These are phyloP conservation scores for Dipodascopsis tothii DNA, from an alignment of 805 yeast genomes.

Conservation along the genomic window DNA sequence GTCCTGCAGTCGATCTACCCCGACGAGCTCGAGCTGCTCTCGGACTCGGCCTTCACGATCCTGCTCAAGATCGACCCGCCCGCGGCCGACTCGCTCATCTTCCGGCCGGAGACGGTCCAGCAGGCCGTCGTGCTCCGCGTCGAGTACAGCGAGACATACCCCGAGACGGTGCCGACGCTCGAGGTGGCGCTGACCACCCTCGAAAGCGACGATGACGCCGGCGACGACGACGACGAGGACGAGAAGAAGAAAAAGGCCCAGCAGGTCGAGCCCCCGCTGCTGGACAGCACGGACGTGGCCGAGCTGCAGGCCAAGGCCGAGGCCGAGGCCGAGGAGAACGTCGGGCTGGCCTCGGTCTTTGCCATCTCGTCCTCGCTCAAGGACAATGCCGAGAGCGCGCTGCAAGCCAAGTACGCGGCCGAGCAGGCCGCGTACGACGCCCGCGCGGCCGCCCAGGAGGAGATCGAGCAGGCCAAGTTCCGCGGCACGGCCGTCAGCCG, in stretches of 20 bases:
- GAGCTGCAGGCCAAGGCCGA: slow-evolving; percentile 23
- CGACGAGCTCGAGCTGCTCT: slow-evolving; percentile 57
- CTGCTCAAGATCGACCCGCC: slow-evolving; percentile 60
- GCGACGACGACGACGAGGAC: slow-evolving; percentile 42
- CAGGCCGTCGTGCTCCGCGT: slow-evolving; percentile 57
- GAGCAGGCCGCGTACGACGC: slow-evolving; percentile 54
- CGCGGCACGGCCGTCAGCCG: slow-evolving; percentile 81
- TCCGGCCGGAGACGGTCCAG: slow-evolving; percentile 16
- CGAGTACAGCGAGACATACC: slow-evolving; percentile 68
- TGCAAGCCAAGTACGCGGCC: slow-evolving; percentile 47
- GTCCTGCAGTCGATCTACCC: slow-evolving; percentile 88
- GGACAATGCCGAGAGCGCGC: slow-evolving; percentile 68
- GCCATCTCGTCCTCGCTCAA: slow-evolving; percentile 69
- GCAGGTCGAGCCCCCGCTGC: slow-evolving; percentile 35
- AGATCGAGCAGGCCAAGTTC: slow-evolving; percentile 81
- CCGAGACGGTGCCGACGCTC: slow-evolving; percentile 67
- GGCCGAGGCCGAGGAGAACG: slow-evolving; percentile 54
- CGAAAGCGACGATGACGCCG: slow-evolving; percentile 38
- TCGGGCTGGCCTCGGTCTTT: slow-evolving; percentile 90
- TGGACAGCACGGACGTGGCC: slow-evolving; percentile 27
- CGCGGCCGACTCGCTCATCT: slow-evolving; percentile 28
- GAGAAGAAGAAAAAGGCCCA: slow-evolving; percentile 52
- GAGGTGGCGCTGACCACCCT: slow-evolving; percentile 34
- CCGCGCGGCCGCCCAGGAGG: slow-evolving; percentile 56
- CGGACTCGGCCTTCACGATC: slow-evolving; percentile 49